Conservation (phyloP, 2,329 filamentous ascomycete genomes). For the Pezizomycotina sp. region DNA sequence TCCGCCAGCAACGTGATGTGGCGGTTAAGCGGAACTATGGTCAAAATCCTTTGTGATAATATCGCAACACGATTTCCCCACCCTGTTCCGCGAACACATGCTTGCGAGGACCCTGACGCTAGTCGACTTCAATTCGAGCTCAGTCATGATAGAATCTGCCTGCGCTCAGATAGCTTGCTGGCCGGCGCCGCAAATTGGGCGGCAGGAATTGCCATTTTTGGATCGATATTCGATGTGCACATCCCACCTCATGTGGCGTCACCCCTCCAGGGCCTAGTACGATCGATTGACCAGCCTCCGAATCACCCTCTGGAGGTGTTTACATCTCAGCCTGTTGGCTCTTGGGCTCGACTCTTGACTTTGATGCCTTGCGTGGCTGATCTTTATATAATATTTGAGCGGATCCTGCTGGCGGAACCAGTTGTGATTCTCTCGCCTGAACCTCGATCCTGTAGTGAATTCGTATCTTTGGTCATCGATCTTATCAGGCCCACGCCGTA, state of each 20-base stretch:
- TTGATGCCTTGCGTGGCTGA: conserved; percentile 23
- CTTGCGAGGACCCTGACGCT: conserved; percentile 24
- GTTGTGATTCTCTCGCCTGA: conserved; percentile 24
- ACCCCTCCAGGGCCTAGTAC: conserved; percentile 24
- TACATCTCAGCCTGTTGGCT: conserved; percentile 24
- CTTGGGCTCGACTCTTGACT: conserved; percentile 23
- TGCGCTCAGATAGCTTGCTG: conserved; percentile 26
- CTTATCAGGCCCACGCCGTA: conserved; percentile 24
- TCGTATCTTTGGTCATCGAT: conserved; percentile 24
- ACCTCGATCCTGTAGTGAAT: conserved; percentile 24
- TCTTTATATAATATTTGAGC: conserved; percentile 25
- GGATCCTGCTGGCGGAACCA: conserved; percentile 25
- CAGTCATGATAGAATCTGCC: conserved; percentile 25
- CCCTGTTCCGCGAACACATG: conserved; percentile 23
- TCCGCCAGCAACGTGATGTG: conserved; percentile 25
- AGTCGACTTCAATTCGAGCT: conserved; percentile 24
- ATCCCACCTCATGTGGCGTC: conserved; percentile 24
- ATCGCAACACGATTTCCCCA: conserved; percentile 25
- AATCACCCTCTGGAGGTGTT: conserved; percentile 22
- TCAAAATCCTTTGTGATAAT: conserved; percentile 25
- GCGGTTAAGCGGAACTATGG: conserved; percentile 25
- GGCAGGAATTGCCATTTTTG: conserved; percentile 26
- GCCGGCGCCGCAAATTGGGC: conserved; percentile 21
- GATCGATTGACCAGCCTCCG: conserved; percentile 13
- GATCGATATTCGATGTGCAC: conserved; percentile 25